Percentiles rank a stretch among this genome's conserved stretches.
phyloP scores from a whole-genome alignment of 169 alveolate genomes.

The Besnoitia besnoiti region DNA sequence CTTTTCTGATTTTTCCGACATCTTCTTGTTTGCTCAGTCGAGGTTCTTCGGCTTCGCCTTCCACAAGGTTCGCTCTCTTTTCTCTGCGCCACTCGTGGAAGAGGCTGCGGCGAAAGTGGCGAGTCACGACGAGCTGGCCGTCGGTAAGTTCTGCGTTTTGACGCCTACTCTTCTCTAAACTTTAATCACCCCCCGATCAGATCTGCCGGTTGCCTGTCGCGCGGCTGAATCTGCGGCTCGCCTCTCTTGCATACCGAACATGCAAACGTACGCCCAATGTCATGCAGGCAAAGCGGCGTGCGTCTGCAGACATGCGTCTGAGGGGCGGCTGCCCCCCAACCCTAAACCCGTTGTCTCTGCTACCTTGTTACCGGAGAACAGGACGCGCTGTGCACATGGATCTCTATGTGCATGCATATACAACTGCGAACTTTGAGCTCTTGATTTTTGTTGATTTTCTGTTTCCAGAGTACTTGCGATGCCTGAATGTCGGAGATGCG shows the following conservation, averaged over 20 bases:
- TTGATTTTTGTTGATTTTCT: neutral
- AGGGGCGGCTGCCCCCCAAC: too few species aligned
- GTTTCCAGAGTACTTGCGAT: neutral
- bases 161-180: too few species aligned
- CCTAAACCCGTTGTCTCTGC: neutral
- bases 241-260: too few species aligned
- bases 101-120: neutral
- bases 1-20: neutral
- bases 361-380: too few species aligned
- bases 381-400: too few species aligned
- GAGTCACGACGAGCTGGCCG: neutral
- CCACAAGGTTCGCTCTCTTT: neutral
- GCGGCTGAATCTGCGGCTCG: too few species aligned
- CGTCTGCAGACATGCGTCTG: too few species aligned
- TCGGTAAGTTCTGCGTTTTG: neutral
- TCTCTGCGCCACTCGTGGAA: neutral
- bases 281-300: too few species aligned
- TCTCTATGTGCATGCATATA: neutral
- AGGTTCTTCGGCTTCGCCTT: neutral
- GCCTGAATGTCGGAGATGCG: constrained; percentile 17
- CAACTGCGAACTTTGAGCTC: too few species aligned
- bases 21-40: neutral
- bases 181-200: too few species aligned
- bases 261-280: too few species aligned
- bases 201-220: too few species aligned